phyloP scores from a whole-genome alignment of 2,329 filamentous ascomycete genomes.

The Trichophyton verrucosum region DNA sequence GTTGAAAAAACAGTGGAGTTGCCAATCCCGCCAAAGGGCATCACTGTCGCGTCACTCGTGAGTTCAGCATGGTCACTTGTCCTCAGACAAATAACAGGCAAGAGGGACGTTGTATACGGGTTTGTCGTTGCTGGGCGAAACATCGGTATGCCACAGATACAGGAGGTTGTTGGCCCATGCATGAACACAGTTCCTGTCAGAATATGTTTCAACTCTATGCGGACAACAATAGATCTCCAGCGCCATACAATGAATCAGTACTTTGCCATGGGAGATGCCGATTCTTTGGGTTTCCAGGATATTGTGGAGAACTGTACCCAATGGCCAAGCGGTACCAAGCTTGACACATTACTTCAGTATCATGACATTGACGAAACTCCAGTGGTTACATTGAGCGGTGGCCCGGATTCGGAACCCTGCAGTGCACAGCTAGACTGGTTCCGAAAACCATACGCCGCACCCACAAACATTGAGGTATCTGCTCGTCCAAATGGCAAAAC shows the following conservation, averaged over 20 bases:
- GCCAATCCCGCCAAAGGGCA: conserved; percentile 28
- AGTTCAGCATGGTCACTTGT: conserved; percentile 49
- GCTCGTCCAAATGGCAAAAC: conserved; percentile 4
- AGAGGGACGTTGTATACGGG: conserved; percentile 45
- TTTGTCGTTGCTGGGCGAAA: conserved; percentile 49
- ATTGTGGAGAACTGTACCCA: conserved; percentile 5
- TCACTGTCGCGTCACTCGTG: conserved; percentile 46
- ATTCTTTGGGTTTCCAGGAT: conserved; percentile 3
- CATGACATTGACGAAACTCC: conserved; percentile 11
- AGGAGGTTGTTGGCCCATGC: conserved; percentile 45
- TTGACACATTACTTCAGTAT: conserved; percentile 8
- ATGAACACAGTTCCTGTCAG: conserved; percentile 51
- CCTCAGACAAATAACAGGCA: conserved; percentile 37
- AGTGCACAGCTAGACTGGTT: conserved; percentile 8
- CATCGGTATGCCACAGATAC: conserved; percentile 37
- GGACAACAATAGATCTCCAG: conserved; percentile 37
- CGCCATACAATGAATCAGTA: conserved; percentile 40
- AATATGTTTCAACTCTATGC: conserved; percentile 35
- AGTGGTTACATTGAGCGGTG: neutral
- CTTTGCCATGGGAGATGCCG: neutral
- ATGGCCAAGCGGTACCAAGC: neutral
- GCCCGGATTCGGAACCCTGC: neutral
- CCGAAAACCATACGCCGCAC: conserved; percentile 8
- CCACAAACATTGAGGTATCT: conserved; percentile 8
- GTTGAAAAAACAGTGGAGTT: neutral